Evolutionary conservation across 257 asterid species (phyloP).

Genomic region (Striga asiatica): DNA sequence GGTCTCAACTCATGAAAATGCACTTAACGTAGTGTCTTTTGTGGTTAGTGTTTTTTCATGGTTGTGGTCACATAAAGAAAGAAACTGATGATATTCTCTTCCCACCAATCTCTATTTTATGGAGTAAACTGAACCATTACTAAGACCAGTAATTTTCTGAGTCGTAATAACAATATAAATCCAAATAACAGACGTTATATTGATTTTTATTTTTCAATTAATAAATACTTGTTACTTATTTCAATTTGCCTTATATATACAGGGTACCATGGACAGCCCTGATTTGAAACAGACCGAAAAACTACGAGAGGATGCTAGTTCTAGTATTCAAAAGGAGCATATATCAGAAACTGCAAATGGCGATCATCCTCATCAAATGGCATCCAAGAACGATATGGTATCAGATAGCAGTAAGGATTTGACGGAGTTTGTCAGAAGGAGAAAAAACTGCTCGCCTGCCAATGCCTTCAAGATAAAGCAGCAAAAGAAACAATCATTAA

Average conservation of each 20-base stretch:
- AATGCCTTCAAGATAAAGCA: slow-evolving; percentile 33
- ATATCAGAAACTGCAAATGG: slow-evolving; percentile 24
- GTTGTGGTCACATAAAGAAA: too few species aligned
- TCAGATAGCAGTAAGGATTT: slow-evolving; percentile 15
- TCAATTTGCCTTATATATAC: neutral
- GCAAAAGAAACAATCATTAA: slow-evolving; percentile 23
- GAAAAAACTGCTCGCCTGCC: slow-evolving; percentile 22
- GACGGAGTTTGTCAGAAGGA: slow-evolving; percentile 21
- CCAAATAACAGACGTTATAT: neutral
- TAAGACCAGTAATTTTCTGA: too few species aligned
- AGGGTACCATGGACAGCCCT: neutral
- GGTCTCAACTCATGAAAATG: slow-evolving; percentile 10
- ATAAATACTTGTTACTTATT: slow-evolving; percentile 3
- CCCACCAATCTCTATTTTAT: neutral
- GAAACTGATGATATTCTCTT: too few species aligned
- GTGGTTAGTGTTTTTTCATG: too few species aligned
- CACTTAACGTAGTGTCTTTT: too few species aligned
- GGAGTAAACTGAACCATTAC: neutral
- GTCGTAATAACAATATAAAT: neutral
- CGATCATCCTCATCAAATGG: slow-evolving; percentile 20
- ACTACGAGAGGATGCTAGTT: slow-evolving; percentile 29
- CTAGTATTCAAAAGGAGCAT: slow-evolving; percentile 25
- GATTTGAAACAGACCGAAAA: slow-evolving; percentile 31
- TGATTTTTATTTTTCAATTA: neutral
- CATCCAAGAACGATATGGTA: slow-evolving; percentile 21